Base-by-base conservation (phyloP, 768 basidiomycete genomes). In the Mrakia hoshinonis region DNA sequence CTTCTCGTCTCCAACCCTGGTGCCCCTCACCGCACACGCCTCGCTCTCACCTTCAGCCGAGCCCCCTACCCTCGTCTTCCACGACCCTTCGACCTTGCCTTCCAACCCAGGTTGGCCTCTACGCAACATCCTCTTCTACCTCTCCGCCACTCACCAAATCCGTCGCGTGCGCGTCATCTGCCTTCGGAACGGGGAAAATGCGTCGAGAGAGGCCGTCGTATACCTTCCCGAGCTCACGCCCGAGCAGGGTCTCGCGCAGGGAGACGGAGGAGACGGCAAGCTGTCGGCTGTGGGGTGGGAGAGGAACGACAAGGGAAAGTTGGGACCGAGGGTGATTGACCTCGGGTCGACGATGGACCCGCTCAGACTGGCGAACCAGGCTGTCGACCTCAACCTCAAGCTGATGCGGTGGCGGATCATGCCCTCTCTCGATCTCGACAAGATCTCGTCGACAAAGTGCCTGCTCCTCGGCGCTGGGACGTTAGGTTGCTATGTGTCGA, bases 361-460 rank as follows among this genome's bases (percentile, higher is more conserved):
- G 36, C 49, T 7, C 74, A 92, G 92, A 75, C 85, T 98, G 5
- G 94, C 95, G 0, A 87, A 91, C 74, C 95, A 99, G 79, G 96
- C 96, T 0, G 92, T 98, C n/a, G 93, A 97, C 80, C 82, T 99
- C 49, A 99, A 98, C 77, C 82, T 98, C 61, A 97, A 97, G 78
- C 84, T 99, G 51, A 98, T 99, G 95, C 85, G 92, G 24, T 98
- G 95, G 95, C 85, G 95, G 24, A 92, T 98, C 74, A 82, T 98
- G 24, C 96, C 96, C 18, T 81, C 85, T 0, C 86, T 99, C 62
- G 85, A 98, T 74, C 84, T 98, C 15, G 94, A 96, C 67, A 91
- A 88, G 80, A 85, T 99, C 26, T 87, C 91, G 1, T 77, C 79
- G 0, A 91, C 93, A 2, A 85, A 81, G 72, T 95, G 92, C 78